These are phyloP conservation scores for Exsudoporus frostii DNA, from an alignment of 768 basidiomycete species.

Conservation along the genomic window DNA sequence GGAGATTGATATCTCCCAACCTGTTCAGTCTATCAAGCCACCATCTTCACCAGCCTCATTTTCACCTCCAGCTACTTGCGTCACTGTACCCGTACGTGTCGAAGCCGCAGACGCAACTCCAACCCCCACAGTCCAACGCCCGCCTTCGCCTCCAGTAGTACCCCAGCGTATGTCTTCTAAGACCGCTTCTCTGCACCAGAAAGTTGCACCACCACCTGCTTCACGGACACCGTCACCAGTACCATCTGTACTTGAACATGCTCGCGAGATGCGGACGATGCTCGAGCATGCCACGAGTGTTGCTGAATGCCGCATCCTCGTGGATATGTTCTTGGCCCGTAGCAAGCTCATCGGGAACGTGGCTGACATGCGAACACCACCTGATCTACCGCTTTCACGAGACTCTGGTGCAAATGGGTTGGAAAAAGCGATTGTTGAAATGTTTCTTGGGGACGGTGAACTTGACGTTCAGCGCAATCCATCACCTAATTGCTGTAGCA, in stretches of 20 bases:
- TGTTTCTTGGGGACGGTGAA: slow-evolving; percentile 34
- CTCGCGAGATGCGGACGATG: slow-evolving; percentile 65
- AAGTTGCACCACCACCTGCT: slow-evolving; percentile 11
- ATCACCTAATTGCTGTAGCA: neutral
- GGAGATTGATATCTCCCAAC: slow-evolving; percentile 6
- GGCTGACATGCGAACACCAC: slow-evolving; percentile 27
- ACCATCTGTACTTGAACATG: slow-evolving; percentile 40
- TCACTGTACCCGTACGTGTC: neutral
- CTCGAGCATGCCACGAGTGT: slow-evolving; percentile 67
- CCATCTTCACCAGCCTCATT: slow-evolving; percentile 1
- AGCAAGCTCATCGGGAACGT: slow-evolving; percentile 42
- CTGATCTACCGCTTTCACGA: slow-evolving; percentile 36
- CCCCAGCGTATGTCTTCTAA: slow-evolving; percentile 18
- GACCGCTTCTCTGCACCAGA: slow-evolving; percentile 5
- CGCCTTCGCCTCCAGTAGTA: neutral
- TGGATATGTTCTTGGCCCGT: slow-evolving; percentile 77
- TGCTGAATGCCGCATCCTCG: slow-evolving; percentile 81
- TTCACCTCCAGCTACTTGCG: slow-evolving; percentile 3
- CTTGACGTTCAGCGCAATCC: neutral
- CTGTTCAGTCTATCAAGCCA: slow-evolving; percentile 1
- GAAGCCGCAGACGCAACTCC: neutral
- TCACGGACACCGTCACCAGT: slow-evolving; percentile 18
- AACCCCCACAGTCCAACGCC: neutral
- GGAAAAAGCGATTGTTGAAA: slow-evolving; percentile 51
- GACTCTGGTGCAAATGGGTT: slow-evolving; percentile 30